These are phyloP conservation scores for Atkinsonella texensis DNA, from an alignment of 2,329 filamentous ascomycete genomes.

Conservation along the genomic window DNA sequence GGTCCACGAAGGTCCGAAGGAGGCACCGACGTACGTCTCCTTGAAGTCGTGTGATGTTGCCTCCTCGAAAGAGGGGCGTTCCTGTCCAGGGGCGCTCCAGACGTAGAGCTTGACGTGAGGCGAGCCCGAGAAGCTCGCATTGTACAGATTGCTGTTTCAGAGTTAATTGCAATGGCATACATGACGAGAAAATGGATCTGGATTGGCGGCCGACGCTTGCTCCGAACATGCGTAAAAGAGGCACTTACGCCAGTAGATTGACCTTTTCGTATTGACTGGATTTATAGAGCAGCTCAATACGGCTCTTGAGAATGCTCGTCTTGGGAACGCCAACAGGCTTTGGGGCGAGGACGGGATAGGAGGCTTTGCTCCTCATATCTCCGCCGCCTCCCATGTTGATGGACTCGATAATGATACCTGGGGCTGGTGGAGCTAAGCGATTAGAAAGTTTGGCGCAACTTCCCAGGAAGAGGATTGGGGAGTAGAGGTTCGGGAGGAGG, in stretches of 20 bases:
- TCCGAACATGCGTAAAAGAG: no score
- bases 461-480: slow-evolving; percentile 10
- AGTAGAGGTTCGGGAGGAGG: slow-evolving; percentile 10
- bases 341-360: slow-evolving; percentile 39
- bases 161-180: neutral
- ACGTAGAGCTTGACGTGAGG: slow-evolving; percentile 75
- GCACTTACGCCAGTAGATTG: slow-evolving; percentile 57
- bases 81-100: slow-evolving; percentile 69
- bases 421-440: slow-evolving; percentile 25
- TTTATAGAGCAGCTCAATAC: slow-evolving; percentile 70
- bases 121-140: slow-evolving; percentile 43
- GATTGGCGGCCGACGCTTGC: no score
- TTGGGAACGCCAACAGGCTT: slow-evolving; percentile 66
- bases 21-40: slow-evolving; percentile 60
- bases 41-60: slow-evolving; percentile 65
- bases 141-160: slow-evolving; percentile 24
- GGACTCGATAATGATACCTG: slow-evolving; percentile 17
- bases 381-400: slow-evolving; percentile 39
- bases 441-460: slow-evolving; percentile 21
- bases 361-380: slow-evolving; percentile 31
- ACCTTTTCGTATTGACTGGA: slow-evolving; percentile 66
- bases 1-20: slow-evolving; percentile 89
- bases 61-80: slow-evolving; percentile 76
- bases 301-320: slow-evolving; percentile 70
- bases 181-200: no score